Evolutionary conservation across 805 yeast species (phyloP).

Genomic region (Saccharomycopsis lassenensis): DNA sequence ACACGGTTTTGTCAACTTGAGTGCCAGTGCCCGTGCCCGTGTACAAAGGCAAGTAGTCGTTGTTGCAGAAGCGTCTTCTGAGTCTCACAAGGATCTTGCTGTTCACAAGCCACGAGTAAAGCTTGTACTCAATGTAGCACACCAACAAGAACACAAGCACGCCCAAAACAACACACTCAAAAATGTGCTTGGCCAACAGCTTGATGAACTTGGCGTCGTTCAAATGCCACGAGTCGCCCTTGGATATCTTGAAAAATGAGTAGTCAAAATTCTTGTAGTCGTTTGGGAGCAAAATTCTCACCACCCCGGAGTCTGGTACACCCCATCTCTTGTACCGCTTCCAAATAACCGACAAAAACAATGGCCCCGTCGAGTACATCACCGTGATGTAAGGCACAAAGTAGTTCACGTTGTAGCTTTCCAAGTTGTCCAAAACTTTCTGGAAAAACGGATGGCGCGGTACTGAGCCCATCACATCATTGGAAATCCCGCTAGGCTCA

Average conservation of each 20-base stretch:
- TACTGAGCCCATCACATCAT: constrained; percentile 85
- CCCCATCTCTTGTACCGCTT: constrained; percentile 79
- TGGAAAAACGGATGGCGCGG: constrained; percentile 80
- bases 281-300: constrained; percentile 59
- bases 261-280: constrained; percentile 54
- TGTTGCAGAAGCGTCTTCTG: no score
- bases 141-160: constrained; percentile 42
- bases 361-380: constrained; percentile 89
- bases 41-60: no score
- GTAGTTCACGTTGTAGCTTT: constrained; percentile 60
- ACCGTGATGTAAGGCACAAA: constrained; percentile 81
- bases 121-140: constrained; percentile 36
- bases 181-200: constrained; percentile 62
- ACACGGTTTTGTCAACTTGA: neutral
- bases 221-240: constrained; percentile 89
- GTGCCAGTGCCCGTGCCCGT: neutral
- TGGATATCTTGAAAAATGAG: constrained; percentile 62
- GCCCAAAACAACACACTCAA: constrained; percentile 61
- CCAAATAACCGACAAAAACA: constrained; percentile 79
- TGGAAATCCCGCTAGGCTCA: constrained; percentile 81
- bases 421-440: constrained; percentile 53
- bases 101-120: constrained; percentile 31
- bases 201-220: constrained; percentile 78
- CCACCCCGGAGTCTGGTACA: constrained; percentile 51
- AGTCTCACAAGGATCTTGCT: no score